Evolutionary conservation across 495 filamentous ascomycete genomes (phyloP), one percentile per base, ranked within the genome.

Genomic region (Xylaria intraflava): DNA sequence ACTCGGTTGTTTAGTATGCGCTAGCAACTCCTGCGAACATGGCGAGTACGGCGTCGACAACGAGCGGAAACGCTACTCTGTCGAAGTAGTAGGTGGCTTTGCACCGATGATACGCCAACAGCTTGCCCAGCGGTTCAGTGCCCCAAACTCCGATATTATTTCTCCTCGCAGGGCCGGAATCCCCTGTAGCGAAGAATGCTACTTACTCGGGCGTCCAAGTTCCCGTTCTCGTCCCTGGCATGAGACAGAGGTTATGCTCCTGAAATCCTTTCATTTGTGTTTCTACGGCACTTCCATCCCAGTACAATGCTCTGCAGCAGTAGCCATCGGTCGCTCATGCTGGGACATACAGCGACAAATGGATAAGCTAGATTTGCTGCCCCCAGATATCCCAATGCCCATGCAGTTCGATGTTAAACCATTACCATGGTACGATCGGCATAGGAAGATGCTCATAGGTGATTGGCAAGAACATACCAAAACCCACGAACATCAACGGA

Each of bases 261-360:
- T 77, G 11, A 67, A 61, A 48, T 56, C 59, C 7, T 61, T 72
- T 16, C 69, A 71, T 45, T 58, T 70, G 6, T 64, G 68, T 6
- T 59, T 74, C 19, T 69, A 65, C 19, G 59, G 65, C 54, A 73
- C 71, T 39, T 61, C 57, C 1, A 59, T 70, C 4, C 62, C 57
- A 3, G 57, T 76, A 0, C 62, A 71, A 46, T 78, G 75, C 39
- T 59, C 69, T 27, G 73, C 70, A 29, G 66, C 68, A 4, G 64
- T 73, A 20, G 57, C 68, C 40, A 61, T 78, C 5, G 69, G 67
- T 29, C 68, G 72, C 6, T 68, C 69, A 9, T 81, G 78, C 58
- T 78, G 73, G 71, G 72, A 79, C 42, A 73, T 78, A 2, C 64
- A 76, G 24, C 61, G 61, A 23, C 73, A 77, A 51, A 72, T 78